Evolutionary conservation across 23 red algal genomes (phyloP).

Genomic region (Chondrus crispus): DNA sequence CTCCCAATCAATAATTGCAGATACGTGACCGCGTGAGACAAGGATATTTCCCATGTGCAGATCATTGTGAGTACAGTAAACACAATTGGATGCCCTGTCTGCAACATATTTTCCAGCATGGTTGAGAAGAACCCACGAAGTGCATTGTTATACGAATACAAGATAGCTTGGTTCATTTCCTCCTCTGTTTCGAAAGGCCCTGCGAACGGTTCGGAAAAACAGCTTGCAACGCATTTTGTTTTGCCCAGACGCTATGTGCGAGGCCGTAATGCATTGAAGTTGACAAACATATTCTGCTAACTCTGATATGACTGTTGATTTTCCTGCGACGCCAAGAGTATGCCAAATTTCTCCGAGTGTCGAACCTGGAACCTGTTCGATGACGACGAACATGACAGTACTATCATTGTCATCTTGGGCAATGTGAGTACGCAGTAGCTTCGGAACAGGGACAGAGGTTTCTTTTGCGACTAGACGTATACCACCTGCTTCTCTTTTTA

Average conservation of each 20-base stretch:
- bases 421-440: background rate
- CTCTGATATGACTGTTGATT: too few relatives aligned
- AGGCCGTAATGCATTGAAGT: too few relatives aligned
- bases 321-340: background rate
- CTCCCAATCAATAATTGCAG: constrained; percentile 22
- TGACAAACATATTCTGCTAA: too few relatives aligned
- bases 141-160: background rate
- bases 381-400: background rate
- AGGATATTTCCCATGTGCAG: constrained; percentile 33
- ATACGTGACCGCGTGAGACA: background rate
- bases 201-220: too few relatives aligned
- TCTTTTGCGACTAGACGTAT: background rate
- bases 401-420: background rate
- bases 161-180: background rate
- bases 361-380: background rate
- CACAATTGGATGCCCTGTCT: background rate
- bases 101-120: constrained; percentile 2
- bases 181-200: background rate
- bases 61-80: constrained; percentile 23
- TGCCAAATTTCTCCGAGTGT: background rate
- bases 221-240: background rate
- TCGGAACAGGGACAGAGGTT: background rate
- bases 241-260: too few relatives aligned
- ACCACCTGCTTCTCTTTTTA: background rate
- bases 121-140: background rate